Conservation (phyloP, 176 grass and related monocot genomes). For the Eleusine indica region DNA sequence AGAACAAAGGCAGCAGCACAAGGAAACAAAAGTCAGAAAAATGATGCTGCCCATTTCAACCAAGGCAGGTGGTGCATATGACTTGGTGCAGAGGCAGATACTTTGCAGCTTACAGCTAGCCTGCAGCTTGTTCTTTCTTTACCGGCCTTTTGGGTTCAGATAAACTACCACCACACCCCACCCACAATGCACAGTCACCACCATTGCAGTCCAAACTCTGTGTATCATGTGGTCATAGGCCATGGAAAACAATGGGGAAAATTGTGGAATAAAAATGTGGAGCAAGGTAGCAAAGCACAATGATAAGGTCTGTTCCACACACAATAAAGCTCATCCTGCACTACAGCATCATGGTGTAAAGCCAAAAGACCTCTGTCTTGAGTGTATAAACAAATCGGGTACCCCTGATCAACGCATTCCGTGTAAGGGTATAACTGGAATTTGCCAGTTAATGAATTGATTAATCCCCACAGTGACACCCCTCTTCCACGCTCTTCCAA, state of each 20-base stretch:
- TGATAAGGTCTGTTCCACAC: slow-evolving; percentile 58
- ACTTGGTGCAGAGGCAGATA: slow-evolving; percentile 25
- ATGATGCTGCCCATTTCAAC: slow-evolving; percentile 53
- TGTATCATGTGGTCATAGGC: slow-evolving; percentile 18
- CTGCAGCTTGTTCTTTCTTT: slow-evolving; percentile 39
- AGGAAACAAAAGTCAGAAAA: slow-evolving; percentile 55
- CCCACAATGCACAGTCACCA: slow-evolving; percentile 42
- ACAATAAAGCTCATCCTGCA: slow-evolving; percentile 40
- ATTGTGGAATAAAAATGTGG: slow-evolving; percentile 30
- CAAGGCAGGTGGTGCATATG: slow-evolving; percentile 48
- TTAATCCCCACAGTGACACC: slow-evolving; percentile 6
- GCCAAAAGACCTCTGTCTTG: slow-evolving; percentile 54
- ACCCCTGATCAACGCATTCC: slow-evolving; percentile 14
- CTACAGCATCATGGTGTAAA: slow-evolving; percentile 58
- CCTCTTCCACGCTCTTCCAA: slow-evolving; percentile 40
- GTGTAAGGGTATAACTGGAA: slow-evolving; percentile 27
- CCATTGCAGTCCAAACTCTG: slow-evolving; percentile 40
- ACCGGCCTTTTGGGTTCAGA: not conserved
- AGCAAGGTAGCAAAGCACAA: slow-evolving; percentile 54
- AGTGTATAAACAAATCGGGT: slow-evolving; percentile 59
- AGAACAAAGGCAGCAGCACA: slow-evolving; percentile 30
- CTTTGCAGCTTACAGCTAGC: slow-evolving; percentile 66
- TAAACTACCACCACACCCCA: slow-evolving; percentile 44
- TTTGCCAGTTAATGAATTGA: slow-evolving; percentile 27
- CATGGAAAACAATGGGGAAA: not conserved